Percentiles rank a stretch among this genome's conserved stretches.
Evolutionary conservation across 768 basidiomycete genomes (phyloP).

Genomic region (Amanita inopinata): DNA sequence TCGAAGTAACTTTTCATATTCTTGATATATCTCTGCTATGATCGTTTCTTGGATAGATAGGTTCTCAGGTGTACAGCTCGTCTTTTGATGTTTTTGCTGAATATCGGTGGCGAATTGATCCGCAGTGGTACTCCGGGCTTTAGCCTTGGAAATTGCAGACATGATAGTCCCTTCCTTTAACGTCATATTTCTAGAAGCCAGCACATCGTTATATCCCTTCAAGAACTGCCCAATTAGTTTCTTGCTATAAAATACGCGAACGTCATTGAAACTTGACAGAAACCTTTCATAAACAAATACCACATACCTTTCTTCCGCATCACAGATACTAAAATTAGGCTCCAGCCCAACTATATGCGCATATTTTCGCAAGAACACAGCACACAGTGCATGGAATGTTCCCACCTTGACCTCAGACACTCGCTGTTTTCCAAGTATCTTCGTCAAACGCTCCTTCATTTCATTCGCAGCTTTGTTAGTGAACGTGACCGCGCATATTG

Average conservation of each 20-base stretch:
- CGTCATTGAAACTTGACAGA: no score
- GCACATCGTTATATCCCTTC: constrained; percentile 41
- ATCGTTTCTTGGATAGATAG: constrained; percentile 23
- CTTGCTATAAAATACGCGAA: constrained; percentile 45
- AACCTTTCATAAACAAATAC: no score
- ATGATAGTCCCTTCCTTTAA: constrained; percentile 47
- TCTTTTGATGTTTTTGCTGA: constrained; percentile 13
- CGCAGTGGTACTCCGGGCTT: constrained; percentile 53
- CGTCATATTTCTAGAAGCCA: constrained; percentile 35
- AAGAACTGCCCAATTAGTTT: constrained; percentile 52
- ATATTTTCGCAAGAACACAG: constrained; percentile 60
- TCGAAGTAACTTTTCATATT: constrained; percentile 55
- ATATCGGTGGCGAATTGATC: constrained; percentile 29
- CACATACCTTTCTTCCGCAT: constrained; percentile 66
- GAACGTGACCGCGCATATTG: constrained; percentile 77
- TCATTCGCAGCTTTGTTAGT: constrained; percentile 88
- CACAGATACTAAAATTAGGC: constrained; percentile 75
- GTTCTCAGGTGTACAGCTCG: constrained; percentile 11
- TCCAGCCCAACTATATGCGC: constrained; percentile 45
- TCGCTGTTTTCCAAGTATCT: constrained; percentile 51
- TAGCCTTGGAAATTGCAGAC: constrained; percentile 67
- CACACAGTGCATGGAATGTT: constrained; percentile 75
- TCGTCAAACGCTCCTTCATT: constrained; percentile 63
- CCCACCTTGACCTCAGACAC: constrained; percentile 55
- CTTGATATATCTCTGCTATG: constrained; percentile 44